phyloP scores from a whole-genome alignment of 768 basidiomycete species.

The Dentipellis fragilis region DNA sequence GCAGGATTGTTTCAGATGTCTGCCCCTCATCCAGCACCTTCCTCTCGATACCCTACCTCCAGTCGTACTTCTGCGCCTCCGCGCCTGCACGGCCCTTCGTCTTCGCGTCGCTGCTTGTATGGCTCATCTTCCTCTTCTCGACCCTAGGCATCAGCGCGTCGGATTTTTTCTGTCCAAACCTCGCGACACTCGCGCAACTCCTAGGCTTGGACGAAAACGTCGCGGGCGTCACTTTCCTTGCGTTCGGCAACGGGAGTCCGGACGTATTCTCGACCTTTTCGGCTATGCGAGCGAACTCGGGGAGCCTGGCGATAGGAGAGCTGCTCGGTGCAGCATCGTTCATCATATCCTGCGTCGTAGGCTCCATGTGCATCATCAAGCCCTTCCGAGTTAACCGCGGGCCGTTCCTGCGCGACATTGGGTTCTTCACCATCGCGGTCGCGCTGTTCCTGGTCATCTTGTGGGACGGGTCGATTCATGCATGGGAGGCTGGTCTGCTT shows the following conservation, averaged over 20 bases:
- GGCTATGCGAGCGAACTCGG: constrained; percentile 78
- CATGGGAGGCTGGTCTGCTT: constrained; percentile 66
- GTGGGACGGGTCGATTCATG: constrained; percentile 59
- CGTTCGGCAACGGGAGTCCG: constrained; percentile 95
- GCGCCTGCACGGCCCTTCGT: constrained; percentile 42
- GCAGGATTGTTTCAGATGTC: constrained; percentile 45
- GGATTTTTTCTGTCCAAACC: constrained; percentile 96
- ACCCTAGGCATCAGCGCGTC: constrained; percentile 91
- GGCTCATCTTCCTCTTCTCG: constrained; percentile 90
- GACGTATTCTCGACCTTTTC: constrained; percentile 96
- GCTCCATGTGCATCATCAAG: constrained; percentile 95
- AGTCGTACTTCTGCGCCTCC: constrained; percentile 60
- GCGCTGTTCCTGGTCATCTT: constrained; percentile 66
- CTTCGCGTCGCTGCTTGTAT: constrained; percentile 57
- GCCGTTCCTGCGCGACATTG: constrained; percentile 88
- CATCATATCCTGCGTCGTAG: constrained; percentile 93
- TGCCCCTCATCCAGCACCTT: constrained; percentile 56
- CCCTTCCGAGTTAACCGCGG: constrained; percentile 77
- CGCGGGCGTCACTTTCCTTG: constrained; percentile 93
- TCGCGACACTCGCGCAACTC: constrained; percentile 78
- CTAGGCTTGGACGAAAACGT: constrained; percentile 88
- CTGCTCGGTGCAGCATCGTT: constrained; percentile 92
- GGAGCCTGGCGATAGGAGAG: constrained; percentile 89
- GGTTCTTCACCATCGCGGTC: constrained; percentile 87
- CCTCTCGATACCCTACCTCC: constrained; percentile 61